These are phyloP conservation scores for Podila epicladia DNA, from an alignment of 192 early-diverging fungal genomes.

Conservation along the genomic window DNA sequence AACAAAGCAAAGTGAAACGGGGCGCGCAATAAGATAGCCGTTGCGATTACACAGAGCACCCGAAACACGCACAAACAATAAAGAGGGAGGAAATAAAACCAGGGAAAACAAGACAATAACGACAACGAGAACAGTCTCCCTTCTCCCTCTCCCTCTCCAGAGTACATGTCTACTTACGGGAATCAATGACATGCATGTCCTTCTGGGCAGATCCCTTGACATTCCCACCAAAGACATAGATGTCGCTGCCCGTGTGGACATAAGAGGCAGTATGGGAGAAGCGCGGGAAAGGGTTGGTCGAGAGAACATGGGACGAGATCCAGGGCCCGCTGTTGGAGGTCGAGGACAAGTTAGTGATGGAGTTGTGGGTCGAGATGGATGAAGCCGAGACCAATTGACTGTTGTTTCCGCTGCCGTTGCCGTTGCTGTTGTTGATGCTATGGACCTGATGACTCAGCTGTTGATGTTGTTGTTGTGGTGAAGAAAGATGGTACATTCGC, in stretches of 20 bases:
- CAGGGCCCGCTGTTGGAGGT: conserved; percentile 25
- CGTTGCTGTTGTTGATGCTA: conserved; percentile 19
- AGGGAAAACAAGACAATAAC: too few relatives aligned
- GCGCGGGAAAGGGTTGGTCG: conserved; percentile 31
- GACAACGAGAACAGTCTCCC: too few relatives aligned
- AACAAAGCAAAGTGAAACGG: background rate
- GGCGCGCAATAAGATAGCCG: background rate
- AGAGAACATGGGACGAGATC: conserved; percentile 26
- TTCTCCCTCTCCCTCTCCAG: background rate
- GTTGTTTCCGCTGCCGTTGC: conserved; percentile 14
- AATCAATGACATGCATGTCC: conserved; percentile 49
- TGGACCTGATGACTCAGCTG: conserved; percentile 10
- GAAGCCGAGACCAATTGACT: conserved; percentile 4
- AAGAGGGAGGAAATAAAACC: too few relatives aligned
- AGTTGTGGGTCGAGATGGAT: conserved; percentile 15
- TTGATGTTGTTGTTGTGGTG: background rate
- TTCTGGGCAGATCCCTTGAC: conserved; percentile 24
- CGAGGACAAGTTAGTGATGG: background rate
- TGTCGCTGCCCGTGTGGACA: conserved; percentile 47
- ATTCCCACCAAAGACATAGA: conserved; percentile 48
- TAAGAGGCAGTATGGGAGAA: conserved; percentile 47
- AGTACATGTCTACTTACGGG: conserved; percentile 20
- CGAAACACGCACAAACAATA: too few relatives aligned
- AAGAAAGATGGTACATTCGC: background rate
- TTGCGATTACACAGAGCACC: too few relatives aligned